Evolutionary conservation across 345 rosid genomes (phyloP), one percentile per base, ranked within the genome.

Genomic region (Linum usitatissimum): DNA sequence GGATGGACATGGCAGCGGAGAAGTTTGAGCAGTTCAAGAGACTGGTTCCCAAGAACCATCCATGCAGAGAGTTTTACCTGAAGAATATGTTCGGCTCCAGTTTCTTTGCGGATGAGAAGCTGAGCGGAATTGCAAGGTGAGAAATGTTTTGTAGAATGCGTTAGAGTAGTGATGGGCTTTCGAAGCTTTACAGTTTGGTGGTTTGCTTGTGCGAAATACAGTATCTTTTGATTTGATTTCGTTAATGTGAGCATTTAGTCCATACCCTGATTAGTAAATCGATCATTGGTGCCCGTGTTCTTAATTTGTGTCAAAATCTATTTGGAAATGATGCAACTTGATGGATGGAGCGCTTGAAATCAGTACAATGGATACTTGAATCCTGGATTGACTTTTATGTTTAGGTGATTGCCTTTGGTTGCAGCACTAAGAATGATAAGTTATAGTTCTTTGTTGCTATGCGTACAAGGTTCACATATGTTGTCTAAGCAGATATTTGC

Each of bases 1-100:
- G 81, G 90, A 76, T 76, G 48, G 90, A 81, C 15, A 90, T 84
- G 75, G 98, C 98, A 0, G 95, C 89, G 76, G 84, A 83, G 66
- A 81, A 84, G 69, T 89, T 92, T 76, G 85, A 85, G 57, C 85
- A 83, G 80, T 92, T 85, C 15, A 70, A 87, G 67, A 83, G 65
- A 66, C 96, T 92, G 75, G 89, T 92, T 3, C 98, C 97, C 0
- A 80, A 60, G 78, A 83, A 92, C 73, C 97, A 92, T 71, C 98
- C 98, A 7, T 87, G 83, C 13, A 82, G 85, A 53, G 90, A 92
- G 76, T 89, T 79, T 68, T 84, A 89, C 54, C 77, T 75, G 34
- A 93, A 92, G 60, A 92, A 84, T 53, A 83, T 85, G 96, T 66
- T 85, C 18, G 86, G 86, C 2, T 77, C 83, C 0, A 86, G 81